Evolutionary conservation across 1,284 basidiomycete species (phyloP).

Genomic region (Trametes polyzona): DNA sequence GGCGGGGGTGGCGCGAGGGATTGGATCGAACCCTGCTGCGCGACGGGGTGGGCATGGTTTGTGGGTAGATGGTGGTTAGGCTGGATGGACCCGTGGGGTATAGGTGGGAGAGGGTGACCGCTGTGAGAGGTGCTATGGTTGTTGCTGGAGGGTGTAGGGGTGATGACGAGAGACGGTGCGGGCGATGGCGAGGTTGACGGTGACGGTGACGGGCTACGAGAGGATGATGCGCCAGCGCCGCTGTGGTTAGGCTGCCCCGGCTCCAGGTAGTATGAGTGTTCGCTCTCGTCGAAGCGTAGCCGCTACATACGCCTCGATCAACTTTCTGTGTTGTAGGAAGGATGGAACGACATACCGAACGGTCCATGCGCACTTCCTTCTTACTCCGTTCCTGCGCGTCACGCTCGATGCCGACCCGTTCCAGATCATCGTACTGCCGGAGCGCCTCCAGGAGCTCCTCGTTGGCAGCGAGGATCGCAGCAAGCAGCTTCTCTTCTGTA

Average conservation of each 20-base stretch:
- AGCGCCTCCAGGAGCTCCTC: slow-evolving; percentile 54
- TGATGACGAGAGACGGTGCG: slow-evolving; percentile 40
- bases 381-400: slow-evolving; percentile 64
- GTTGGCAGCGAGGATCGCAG: slow-evolving; percentile 67
- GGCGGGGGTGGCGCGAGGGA: slow-evolving; percentile 66
- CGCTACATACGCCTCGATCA: not conserved
- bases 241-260: slow-evolving; percentile 28
- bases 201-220: slow-evolving; percentile 44
- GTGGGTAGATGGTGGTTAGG: not conserved
- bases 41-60: slow-evolving; percentile 11
- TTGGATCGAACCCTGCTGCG: slow-evolving; percentile 33
- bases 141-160: slow-evolving; percentile 21
- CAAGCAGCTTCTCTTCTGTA: slow-evolving; percentile 64
- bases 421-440: slow-evolving; percentile 64
- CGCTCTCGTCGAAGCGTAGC: slow-evolving; percentile 33
- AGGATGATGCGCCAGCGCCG: slow-evolving; percentile 36
- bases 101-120: slow-evolving; percentile 46
- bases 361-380: slow-evolving; percentile 58
- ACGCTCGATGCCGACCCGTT: slow-evolving; percentile 65
- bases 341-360: slow-evolving; percentile 45
- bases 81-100: slow-evolving; percentile 32
- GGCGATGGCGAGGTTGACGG: slow-evolving; percentile 43
- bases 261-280: slow-evolving; percentile 23
- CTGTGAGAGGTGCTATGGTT: slow-evolving; percentile 25
- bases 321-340: not conserved